These are phyloP conservation scores for Daldinia vernicosa DNA, from an alignment of 495 filamentous ascomycete genomes.

Conservation along the genomic window DNA sequence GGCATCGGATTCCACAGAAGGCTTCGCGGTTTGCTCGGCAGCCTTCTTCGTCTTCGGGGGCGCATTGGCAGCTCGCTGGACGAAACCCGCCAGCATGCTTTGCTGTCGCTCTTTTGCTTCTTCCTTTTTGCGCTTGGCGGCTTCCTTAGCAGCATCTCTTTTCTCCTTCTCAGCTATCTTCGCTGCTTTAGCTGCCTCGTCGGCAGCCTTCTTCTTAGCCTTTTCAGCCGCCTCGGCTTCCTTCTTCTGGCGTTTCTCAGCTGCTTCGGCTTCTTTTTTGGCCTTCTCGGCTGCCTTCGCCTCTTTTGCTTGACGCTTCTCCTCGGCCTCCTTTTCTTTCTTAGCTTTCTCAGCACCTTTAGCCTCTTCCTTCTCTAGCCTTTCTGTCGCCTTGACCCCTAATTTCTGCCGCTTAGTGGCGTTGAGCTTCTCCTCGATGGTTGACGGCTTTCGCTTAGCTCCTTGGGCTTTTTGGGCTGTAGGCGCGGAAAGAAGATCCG, in stretches of 20 bases:
- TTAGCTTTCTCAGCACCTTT: conserved; percentile 36
- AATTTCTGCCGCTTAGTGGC: neutral
- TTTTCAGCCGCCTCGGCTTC: conserved; percentile 57
- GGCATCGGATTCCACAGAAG: conserved; percentile 16
- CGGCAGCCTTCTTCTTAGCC: conserved; percentile 60
- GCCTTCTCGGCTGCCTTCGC: conserved; percentile 52
- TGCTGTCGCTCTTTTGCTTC: conserved; percentile 72
- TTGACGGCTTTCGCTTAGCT: conserved; percentile 20
- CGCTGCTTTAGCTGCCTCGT: conserved; percentile 54
- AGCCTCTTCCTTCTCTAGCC: neutral
- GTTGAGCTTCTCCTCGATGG: neutral
- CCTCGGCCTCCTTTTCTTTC: conserved; percentile 58
- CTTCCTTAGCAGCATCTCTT: conserved; percentile 50
- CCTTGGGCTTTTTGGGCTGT: conserved; percentile 19
- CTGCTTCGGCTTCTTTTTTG: conserved; percentile 55
- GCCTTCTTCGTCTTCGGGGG: conserved; percentile 42
- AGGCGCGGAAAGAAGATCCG: conserved; percentile 2
- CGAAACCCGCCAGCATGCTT: conserved; percentile 63
- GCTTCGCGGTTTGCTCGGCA: conserved; percentile 44
- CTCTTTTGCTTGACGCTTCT: conserved; percentile 6
- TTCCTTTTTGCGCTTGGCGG: conserved; percentile 56
- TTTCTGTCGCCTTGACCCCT: neutral
- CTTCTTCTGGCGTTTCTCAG: conserved; percentile 62
- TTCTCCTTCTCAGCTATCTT: conserved; percentile 50
- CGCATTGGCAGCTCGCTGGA: conserved; percentile 46